Evolutionary conservation across 2,329 filamentous ascomycete species (phyloP), one percentile per base, ranked within the genome.

Genomic region (Chaetomiaceae sp.): DNA sequence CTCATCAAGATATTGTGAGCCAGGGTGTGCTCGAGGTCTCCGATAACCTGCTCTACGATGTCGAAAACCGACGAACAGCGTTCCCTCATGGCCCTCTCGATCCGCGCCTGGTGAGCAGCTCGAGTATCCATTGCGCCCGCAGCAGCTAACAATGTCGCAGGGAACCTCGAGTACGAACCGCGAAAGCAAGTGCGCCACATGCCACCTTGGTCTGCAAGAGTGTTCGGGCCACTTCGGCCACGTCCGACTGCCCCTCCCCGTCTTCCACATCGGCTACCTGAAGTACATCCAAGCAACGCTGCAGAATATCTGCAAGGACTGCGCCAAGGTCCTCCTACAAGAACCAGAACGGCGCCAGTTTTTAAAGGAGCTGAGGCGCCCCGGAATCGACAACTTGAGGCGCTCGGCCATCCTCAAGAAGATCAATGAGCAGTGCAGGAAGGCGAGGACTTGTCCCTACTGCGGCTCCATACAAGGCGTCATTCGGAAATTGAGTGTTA

Each of bases 211-310:
- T 15, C 76, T 97, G 27, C 82, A 90, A 64, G 84, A 87, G 60
- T 99, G 94, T 71, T 94, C 90, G 63, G 94, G 94, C 12, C 94
- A 99, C 71, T 99, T 97, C 66, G 94, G 94, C 43, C 87, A 96
- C 71, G 88, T 99, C 64, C 85, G 89, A 65, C 81, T 99, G 14
- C 89, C 92, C 1, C 77, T 99, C 47, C 94, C 94, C 4, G 90
- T 88, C 39, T 97, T 97, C 66, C 94, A 99, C 68, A 91, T 97
- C 60, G 94, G 94, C 34, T 99, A 96, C 68, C 82, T 99, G 64
- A 94, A 91, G 68, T 91, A 95, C 68, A 90, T 94, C 59, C 92
- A 95, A 67, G 86, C 85, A 40, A 91, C 96, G 52, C 78, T 99
- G 22, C 91, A 97, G 68, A 88, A 94, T 65, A 95, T 99, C 60